Conservation (phyloP, 2,329 filamentous ascomycete species). For the Neofusicoccum umdonicola region DNA sequence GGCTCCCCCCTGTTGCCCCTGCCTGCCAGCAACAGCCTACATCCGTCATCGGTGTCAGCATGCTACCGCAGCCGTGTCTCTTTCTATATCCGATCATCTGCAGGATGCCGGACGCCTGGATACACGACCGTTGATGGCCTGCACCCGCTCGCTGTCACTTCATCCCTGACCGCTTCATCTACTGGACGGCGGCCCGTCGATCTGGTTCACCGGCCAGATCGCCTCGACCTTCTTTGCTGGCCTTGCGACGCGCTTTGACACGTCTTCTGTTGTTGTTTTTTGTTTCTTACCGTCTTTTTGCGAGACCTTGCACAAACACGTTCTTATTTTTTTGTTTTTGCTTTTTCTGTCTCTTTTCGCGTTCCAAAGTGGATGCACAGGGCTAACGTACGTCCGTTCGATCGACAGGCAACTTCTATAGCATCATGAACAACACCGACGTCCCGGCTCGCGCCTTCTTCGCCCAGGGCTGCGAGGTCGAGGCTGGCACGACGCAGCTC, state of each 20-base stretch:
- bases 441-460: conserved; percentile 81
- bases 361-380: too few species aligned
- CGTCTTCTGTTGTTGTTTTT: too few species aligned
- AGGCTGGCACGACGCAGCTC: neutral
- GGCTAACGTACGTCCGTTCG: neutral
- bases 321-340: too few species aligned
- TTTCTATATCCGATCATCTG: neutral
- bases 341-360: too few species aligned
- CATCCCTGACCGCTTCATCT: neutral
- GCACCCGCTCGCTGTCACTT: neutral
- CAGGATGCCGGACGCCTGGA: neutral
- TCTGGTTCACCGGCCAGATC: too few species aligned
- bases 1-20: too few species aligned
- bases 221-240: too few species aligned
- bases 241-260: too few species aligned
- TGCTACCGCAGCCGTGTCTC: neutral
- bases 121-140: neutral
- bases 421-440: conserved; percentile 77
- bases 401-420: conserved; percentile 80
- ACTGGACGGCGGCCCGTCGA: too few species aligned
- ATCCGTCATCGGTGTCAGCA: neutral
- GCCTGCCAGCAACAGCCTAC: neutral
- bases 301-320: too few species aligned
- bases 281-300: too few species aligned
- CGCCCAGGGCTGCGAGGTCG: conserved; percentile 73